Percentiles rank a stretch among this genome's conserved stretches.
Evolutionary conservation across 2,329 filamentous ascomycete species (phyloP).

Genomic region (Ophiocordyceps camponoti-leonardi): DNA sequence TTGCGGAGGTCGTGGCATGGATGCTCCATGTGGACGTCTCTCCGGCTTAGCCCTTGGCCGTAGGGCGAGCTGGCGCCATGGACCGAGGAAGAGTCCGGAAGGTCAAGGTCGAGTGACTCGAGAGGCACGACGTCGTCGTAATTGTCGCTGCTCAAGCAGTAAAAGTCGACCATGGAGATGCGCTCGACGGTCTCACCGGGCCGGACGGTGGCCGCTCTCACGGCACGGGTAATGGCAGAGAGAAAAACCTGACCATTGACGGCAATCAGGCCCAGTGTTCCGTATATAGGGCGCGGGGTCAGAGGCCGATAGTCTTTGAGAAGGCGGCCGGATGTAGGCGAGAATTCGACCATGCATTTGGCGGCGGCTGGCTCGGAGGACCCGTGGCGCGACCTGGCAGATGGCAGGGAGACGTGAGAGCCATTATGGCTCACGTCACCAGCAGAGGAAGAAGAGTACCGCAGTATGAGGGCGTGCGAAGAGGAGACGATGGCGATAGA

Average conservation of each 20-base stretch:
- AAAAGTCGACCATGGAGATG: constrained; percentile 78
- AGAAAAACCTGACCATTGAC: constrained; percentile 76
- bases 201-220: constrained; percentile 62
- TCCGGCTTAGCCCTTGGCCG: constrained; percentile 34
- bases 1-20: constrained; percentile 85
- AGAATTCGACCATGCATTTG: constrained; percentile 81
- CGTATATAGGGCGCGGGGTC: constrained; percentile 57
- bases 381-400: constrained; percentile 23
- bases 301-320: constrained; percentile 63
- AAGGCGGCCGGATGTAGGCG: constrained; percentile 43
- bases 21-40: constrained; percentile 61
- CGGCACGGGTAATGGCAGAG: constrained; percentile 69
- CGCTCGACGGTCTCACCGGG: constrained; percentile 80
- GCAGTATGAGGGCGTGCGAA: constrained; percentile 68
- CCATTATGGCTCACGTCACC: constrained; percentile 41
- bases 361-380: constrained; percentile 27
- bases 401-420: constrained; percentile 35
- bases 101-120: constrained; percentile 33
- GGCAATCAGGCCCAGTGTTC: constrained; percentile 76
- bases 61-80: constrained; percentile 26
- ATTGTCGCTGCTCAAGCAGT: constrained; percentile 72
- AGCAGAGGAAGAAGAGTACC: constrained; percentile 50
- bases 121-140: constrained; percentile 61
- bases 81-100: constrained; percentile 26
- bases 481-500: constrained; percentile 73